These are phyloP conservation scores for Eucalyptus guilfoylei DNA, from an alignment of 345 rosid genomes.

Conservation along the genomic window DNA sequence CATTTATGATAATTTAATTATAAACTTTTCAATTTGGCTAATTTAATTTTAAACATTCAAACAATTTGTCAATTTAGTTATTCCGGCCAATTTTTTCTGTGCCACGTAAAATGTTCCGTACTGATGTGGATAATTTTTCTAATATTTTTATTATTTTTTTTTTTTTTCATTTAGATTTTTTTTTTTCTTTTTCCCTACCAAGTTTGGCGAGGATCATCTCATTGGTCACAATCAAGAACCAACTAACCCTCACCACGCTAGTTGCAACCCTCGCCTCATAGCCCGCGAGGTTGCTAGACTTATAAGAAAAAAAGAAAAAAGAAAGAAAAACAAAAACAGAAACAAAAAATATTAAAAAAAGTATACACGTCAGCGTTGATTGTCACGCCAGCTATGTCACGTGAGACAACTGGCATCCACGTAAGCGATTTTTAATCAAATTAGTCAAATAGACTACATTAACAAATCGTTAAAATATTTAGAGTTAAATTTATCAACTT, in stretches of 20 bases:
- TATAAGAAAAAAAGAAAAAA: too few species aligned
- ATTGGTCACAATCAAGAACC: neutral
- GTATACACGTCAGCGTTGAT: fast-evolving
- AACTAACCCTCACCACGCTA: fast-evolving
- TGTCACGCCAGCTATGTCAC: fast-evolving
- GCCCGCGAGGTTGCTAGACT: fast-evolving
- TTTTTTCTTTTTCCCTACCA: neutral
- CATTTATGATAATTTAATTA: too few species aligned
- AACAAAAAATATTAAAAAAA: too few species aligned
- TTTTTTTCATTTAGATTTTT: too few species aligned
- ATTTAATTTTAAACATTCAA: fast-evolving
- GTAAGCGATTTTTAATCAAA: fast-evolving
- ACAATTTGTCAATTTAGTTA: neutral
- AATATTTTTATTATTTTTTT: fast-evolving
- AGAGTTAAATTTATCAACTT: fast-evolving
- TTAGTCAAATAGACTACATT: fast-evolving
- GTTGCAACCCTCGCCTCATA: fast-evolving
- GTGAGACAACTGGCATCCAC: fast-evolving
- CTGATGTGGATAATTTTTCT: too few species aligned
- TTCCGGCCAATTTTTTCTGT: fast-evolving
- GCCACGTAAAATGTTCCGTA: fast-evolving
- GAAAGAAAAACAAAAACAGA: fast-evolving
- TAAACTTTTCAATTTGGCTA: neutral
- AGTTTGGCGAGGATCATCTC: fast-evolving
- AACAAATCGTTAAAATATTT: fast-evolving